Evolutionary conservation across 140 eudicot species (phyloP), one percentile per base, ranked within the genome.

Genomic region (Ambrosia hybrid): DNA sequence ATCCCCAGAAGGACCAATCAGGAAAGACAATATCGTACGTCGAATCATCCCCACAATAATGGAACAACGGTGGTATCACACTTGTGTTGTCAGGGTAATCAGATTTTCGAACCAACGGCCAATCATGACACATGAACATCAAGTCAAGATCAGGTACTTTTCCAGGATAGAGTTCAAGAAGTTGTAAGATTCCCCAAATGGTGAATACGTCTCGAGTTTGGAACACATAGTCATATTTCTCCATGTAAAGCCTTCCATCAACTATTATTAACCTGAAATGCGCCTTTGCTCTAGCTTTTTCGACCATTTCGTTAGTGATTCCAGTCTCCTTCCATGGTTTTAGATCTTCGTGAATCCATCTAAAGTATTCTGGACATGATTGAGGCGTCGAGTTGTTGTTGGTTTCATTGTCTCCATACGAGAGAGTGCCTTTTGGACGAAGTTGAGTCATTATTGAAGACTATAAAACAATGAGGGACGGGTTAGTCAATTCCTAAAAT

Each of bases 1-100:
- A 92, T 45, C 98, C 98, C 98, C 98, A 92, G 45, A 89, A 92
- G 62, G 98, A 87, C 98, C 98, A 92, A 71, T 89, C 98, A 0
- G 98, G 98, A 58, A 92, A 90, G 30, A 78, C 91, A 26, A 92
- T 87, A 46, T 92, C 98, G 11, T 81, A 85, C 30, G 89, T 79
- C 9, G 48, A 72, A 6, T 85, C 93, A 76, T 87, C 89, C 6
- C 91, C 96, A 81, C 95, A 89, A 16, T 92, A 92, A 68, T 92
- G 98, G 60, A 92, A 89, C 36, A 89, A 1, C 0, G 98, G 97
- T 0, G 93, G 98, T 41, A 85, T 83, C 41, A 55, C 30, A 0
- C 68, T 53, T 6, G 78, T 84, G 10, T 82, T 73, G 13, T 59
- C 61, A 0, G 57, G 66, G 16, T 82, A 85, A 48, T 82, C 78